Percentiles rank a stretch among this genome's conserved stretches.
Evolutionary conservation across 1,139 yeast species (phyloP).

Genomic region (Candida sp.): DNA sequence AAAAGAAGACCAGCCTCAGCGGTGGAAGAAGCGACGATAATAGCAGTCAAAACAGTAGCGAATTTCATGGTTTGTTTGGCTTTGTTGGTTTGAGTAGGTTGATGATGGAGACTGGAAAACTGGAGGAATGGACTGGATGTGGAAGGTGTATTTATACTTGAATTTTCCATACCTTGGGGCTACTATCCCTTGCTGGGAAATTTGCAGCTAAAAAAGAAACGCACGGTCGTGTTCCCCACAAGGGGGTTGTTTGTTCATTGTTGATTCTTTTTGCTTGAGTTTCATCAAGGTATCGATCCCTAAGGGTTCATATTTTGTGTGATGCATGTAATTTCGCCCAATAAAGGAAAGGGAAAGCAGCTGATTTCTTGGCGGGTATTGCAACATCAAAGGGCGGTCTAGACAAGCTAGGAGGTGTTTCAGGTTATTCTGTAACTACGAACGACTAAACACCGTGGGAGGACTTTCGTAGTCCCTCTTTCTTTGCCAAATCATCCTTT

Average conservation of each 20-base stretch:
- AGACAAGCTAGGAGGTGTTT: no score
- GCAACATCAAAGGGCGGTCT: background rate
- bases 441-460: no score
- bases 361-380: background rate
- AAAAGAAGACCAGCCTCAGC: background rate
- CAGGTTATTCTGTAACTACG: no score
- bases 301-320: background rate
- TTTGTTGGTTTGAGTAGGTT: background rate
- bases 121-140: background rate
- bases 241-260: background rate
- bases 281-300: background rate
- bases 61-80: background rate
- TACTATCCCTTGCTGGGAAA: background rate
- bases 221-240: background rate
- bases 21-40: background rate
- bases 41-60: conserved; percentile 1
- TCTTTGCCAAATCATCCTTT: no score
- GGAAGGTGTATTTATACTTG: no score
- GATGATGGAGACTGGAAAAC: background rate
- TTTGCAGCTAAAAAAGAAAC: background rate
- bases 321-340: background rate
- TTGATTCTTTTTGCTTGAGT: background rate
- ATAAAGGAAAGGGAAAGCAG: no score
- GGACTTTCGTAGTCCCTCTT: no score
- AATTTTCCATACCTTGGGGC: no score